These are phyloP conservation scores for Gamarada debralockiae DNA, from an alignment of 495 filamentous ascomycete genomes.

Conservation along the genomic window DNA sequence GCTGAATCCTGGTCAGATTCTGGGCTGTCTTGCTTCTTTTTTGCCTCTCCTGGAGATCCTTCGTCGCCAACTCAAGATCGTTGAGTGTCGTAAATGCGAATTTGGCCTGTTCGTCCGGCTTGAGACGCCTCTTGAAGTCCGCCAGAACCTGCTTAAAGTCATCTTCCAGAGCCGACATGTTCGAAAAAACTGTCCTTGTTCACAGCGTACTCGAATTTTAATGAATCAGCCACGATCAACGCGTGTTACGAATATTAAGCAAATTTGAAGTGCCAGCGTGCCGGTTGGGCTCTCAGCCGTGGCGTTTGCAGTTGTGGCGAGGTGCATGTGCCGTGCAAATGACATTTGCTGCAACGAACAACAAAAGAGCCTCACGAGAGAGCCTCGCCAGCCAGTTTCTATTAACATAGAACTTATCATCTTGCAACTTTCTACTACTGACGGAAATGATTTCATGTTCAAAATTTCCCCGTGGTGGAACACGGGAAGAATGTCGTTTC, in stretches of 20 bases:
- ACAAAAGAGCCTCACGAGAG: too few relatives aligned
- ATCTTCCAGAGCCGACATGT: slow-evolving; percentile 24
- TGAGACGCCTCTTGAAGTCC: slow-evolving; percentile 9
- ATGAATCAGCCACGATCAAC: too few relatives aligned
- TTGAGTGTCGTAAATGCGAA: slow-evolving; percentile 15
- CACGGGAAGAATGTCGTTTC: neutral
- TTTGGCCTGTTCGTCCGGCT: slow-evolving; percentile 6
- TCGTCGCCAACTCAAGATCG: slow-evolving; percentile 14
- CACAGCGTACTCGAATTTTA: slow-evolving; percentile 25
- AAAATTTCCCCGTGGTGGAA: neutral
- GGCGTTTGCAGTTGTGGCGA: neutral
- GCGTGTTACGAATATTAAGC: slow-evolving; percentile 25
- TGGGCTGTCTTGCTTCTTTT: too few relatives aligned
- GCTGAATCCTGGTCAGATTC: slow-evolving; percentile 31
- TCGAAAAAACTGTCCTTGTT: slow-evolving; percentile 33
- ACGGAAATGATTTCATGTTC: neutral
- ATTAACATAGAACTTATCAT: neutral
- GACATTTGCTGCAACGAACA: neutral
- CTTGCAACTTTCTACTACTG: neutral
- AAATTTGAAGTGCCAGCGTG: slow-evolving; percentile 20
- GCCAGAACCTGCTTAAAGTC: slow-evolving; percentile 13
- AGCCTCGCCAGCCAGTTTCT: neutral
- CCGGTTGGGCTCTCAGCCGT: neutral
- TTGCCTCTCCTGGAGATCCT: slow-evolving; percentile 28
- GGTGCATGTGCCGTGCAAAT: neutral